Percentiles rank a stretch among this genome's conserved stretches.
Evolutionary conservation across 2,329 filamentous ascomycete genomes (phyloP).

Genomic region (Cladosporium sp.): DNA sequence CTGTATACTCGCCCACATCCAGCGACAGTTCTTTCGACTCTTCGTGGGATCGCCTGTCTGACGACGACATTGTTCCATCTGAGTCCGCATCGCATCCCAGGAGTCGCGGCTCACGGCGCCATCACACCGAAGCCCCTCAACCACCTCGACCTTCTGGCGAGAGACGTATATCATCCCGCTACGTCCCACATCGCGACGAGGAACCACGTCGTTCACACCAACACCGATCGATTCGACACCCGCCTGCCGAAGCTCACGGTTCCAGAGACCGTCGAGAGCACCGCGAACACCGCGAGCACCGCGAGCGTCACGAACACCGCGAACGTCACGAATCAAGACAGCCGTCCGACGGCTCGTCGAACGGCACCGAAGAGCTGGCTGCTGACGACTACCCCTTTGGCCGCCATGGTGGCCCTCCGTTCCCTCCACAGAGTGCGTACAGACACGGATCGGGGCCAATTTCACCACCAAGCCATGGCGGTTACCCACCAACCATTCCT

Average conservation of each 20-base stretch:
- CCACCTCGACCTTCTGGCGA: constrained; percentile 32
- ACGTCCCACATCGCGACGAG: constrained; percentile 27
- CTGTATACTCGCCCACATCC: constrained; percentile 32
- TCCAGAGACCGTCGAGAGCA: constrained; percentile 22
- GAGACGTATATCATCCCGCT: constrained; percentile 40
- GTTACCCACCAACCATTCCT: constrained; percentile 35
- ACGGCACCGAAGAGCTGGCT: constrained; percentile 42
- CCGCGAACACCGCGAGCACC: constrained; percentile 24
- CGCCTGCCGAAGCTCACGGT: constrained; percentile 22
- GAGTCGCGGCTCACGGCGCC: constrained; percentile 32
- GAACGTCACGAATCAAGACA: constrained; percentile 23
- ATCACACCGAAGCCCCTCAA: constrained; percentile 38
- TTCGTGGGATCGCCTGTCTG: constrained; percentile 33
- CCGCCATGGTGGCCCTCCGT: constrained; percentile 39
- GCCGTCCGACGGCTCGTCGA: constrained; percentile 37
- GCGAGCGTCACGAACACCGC: constrained; percentile 25
- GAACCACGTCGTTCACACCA: constrained; percentile 29
- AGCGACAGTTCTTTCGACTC: constrained; percentile 32
- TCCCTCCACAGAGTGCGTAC: constrained; percentile 31
- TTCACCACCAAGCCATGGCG: constrained; percentile 32
- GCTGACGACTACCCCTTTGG: constrained; percentile 47
- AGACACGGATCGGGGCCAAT: constrained; percentile 28
- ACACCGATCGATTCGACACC: constrained; percentile 25
- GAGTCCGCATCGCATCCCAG: constrained; percentile 50
- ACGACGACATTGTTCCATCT: constrained; percentile 50